A percentile compares a stretch with the other conserved stretches of the same genome.
Evolutionary conservation across 805 yeast genomes (phyloP).

Genomic region (Yarrowia sp.): DNA sequence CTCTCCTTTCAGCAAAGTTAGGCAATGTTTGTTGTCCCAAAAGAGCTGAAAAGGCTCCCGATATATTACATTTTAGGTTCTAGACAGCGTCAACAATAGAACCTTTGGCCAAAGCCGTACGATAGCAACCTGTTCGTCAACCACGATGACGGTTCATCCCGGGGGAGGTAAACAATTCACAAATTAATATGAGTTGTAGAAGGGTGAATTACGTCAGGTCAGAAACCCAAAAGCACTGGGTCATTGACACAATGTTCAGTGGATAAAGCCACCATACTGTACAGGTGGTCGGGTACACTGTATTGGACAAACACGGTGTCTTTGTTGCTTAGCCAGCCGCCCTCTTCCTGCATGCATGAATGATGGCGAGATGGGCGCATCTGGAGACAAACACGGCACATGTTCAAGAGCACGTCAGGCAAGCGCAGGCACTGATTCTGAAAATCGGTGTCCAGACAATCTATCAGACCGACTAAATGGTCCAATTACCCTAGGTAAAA

Average conservation of each 20-base stretch:
- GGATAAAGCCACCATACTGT: not conserved
- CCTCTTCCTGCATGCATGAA: slow-evolving; percentile 23
- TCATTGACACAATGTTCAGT: not conserved
- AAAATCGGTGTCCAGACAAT: not conserved
- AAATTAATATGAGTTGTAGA: too few relatives aligned
- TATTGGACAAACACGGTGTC: slow-evolving; percentile 13
- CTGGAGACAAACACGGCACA: not conserved
- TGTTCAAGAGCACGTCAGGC: not conserved
- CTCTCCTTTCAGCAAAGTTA: slow-evolving; percentile 5
- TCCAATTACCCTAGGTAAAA: not conserved
- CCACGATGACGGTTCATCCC: too few relatives aligned
- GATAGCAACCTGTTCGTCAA: not conserved
- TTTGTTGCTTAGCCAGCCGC: slow-evolving; percentile 24
- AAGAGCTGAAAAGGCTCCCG: slow-evolving; percentile 10
- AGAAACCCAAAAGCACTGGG: too few relatives aligned
- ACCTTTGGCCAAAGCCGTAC: slow-evolving; percentile 23
- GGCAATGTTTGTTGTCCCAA: slow-evolving; percentile 19
- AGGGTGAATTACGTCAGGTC: too few relatives aligned
- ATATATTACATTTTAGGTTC: not conserved
- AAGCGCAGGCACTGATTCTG: not conserved
- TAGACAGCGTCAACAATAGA: slow-evolving; percentile 17
- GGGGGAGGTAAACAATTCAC: too few relatives aligned
- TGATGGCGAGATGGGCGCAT: slow-evolving; percentile 12
- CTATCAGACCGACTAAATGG: not conserved
- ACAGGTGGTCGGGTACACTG: slow-evolving; percentile 8